phyloP scores from a whole-genome alignment of 140 eudicot genomes.

The Flaveria floridana region DNA sequence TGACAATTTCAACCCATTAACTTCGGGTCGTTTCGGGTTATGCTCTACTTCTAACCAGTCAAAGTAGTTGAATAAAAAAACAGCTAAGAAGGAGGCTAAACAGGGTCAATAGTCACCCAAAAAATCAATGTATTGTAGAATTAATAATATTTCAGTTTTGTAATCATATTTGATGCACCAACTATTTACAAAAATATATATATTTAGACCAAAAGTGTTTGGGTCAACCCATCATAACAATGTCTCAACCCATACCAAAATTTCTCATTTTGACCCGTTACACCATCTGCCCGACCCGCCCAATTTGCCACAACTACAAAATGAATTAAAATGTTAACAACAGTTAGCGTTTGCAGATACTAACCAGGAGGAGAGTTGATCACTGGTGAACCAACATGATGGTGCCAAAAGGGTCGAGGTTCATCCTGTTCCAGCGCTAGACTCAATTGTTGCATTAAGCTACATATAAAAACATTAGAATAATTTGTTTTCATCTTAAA shows the following conservation, averaged over 20 bases:
- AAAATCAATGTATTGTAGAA: neutral
- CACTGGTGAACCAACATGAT: slow-evolving; percentile 72
- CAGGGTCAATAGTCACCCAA: slow-evolving; percentile 1
- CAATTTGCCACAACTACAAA: neutral
- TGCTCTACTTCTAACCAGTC: neutral
- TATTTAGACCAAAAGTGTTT: neutral
- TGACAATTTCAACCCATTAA: neutral
- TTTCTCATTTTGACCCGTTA: neutral
- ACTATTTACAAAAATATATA: neutral
- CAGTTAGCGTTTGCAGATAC: slow-evolving; percentile 9
- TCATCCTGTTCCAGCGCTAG: slow-evolving; percentile 82
- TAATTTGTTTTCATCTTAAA: slow-evolving; percentile 10
- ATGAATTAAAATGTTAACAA: neutral
- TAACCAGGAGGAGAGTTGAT: slow-evolving; percentile 85
- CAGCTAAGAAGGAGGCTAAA: neutral
- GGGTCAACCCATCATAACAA: neutral
- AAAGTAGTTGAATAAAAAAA: neutral
- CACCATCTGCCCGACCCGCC: neutral
- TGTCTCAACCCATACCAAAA: neutral
- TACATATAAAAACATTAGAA: slow-evolving; percentile 26
- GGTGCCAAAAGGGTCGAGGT: slow-evolving; percentile 55
- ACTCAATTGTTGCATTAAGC: slow-evolving; percentile 78
- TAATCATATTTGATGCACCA: neutral
- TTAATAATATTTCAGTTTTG: neutral
- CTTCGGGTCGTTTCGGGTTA: neutral